Evolutionary conservation across 1,139 yeast species (phyloP), one percentile per base, ranked within the genome.

Genomic region (Dujonia santamariae): DNA sequence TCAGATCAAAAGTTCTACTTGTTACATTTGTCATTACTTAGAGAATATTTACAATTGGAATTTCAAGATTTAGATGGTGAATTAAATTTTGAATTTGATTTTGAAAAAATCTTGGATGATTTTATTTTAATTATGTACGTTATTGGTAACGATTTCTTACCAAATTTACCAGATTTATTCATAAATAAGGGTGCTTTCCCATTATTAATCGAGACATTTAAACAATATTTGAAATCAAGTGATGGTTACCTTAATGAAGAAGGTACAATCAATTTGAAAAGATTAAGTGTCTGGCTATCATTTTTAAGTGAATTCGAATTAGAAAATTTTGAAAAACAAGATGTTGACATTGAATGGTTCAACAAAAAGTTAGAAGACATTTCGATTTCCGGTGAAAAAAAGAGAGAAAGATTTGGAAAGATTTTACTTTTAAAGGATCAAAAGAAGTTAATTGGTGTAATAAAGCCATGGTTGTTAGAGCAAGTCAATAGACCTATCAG

Each of bases 131-230:
- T 92, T 51, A 78, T 87, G 80, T 90, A 86, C 53, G 96, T 92
- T 41, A 86, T 94, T 51, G 99, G 99, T 50, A 94, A 94, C 54
- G 99, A 94, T 73, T 94, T 94, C 78, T 74, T 94, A 52, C 98
- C 99, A n/a, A 87, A 92, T 54, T 73, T 94, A 49, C 98, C 99
- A 1, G 96, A 90, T 56, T 69, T 94, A 51, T 88, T 86, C 57
- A 76, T 94, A 48, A 90, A 88, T 54, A 92, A 90, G 50, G 97
- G 97, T 48, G 98, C 98, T 0, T 84, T 94, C 64, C 96, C 97
- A 11, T 74, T 88, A 27, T 72, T 94, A 50, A 69, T 92, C 47
- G 85, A 82, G 44, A 84, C 96, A 11, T 92, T 94, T 64, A 92
- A 88, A 54, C 81, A 81, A 50, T 79, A 90, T 16, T 69, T 92